Conservation (phyloP, 202 grass and related monocot species). For the Carex sylvatica region DNA sequence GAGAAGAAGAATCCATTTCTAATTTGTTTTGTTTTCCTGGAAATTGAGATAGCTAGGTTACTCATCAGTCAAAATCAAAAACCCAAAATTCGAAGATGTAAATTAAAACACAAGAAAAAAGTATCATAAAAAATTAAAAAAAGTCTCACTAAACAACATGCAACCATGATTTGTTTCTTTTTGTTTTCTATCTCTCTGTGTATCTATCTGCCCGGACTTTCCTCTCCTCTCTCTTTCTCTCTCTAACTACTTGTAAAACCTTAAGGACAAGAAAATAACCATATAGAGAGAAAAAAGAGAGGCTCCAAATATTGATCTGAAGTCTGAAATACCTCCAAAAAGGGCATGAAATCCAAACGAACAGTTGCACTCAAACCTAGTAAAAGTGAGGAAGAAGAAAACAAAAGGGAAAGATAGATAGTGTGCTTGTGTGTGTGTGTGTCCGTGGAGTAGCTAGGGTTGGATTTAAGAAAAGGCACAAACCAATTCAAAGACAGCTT, state of each 20-base stretch:
- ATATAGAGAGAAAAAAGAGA: conserved; percentile 45
- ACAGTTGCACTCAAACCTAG: conserved; percentile 94
- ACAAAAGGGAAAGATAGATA: conserved; percentile 42
- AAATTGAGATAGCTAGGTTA: conserved; percentile 22
- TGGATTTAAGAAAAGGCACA: conserved; percentile 30
- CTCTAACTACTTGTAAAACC: conserved; percentile 22
- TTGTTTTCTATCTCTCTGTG: conserved; percentile 28
- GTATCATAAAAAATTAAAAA: conserved; percentile 29
- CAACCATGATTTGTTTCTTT: conserved; percentile 42
- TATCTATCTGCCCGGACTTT: conserved; percentile 30
- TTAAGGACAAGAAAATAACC: conserved; percentile 49
- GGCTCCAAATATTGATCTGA: conserved; percentile 51
- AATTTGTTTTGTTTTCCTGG: conserved; percentile 32
- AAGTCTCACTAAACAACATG: conserved; percentile 38
- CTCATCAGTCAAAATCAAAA: conserved; percentile 57
- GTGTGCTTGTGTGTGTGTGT: background rate
- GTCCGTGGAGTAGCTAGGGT: conserved; percentile 7
- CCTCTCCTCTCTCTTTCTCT: conserved; percentile 1
- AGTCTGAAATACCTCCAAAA: conserved; percentile 83
- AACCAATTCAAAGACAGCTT: conserved; percentile 42
- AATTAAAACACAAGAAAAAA: conserved; percentile 18
- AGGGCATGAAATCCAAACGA: conserved; percentile 89
- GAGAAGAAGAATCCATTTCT: conserved; percentile 57
- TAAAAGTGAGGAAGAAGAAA: conserved; percentile 51
- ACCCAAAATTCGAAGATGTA: conserved; percentile 25